A percentile compares a stretch with the other conserved stretches of the same genome.
Conservation (phyloP, 2,329 filamentous ascomycete genomes). For the Ambrosiella cleistominuta region DNA sequence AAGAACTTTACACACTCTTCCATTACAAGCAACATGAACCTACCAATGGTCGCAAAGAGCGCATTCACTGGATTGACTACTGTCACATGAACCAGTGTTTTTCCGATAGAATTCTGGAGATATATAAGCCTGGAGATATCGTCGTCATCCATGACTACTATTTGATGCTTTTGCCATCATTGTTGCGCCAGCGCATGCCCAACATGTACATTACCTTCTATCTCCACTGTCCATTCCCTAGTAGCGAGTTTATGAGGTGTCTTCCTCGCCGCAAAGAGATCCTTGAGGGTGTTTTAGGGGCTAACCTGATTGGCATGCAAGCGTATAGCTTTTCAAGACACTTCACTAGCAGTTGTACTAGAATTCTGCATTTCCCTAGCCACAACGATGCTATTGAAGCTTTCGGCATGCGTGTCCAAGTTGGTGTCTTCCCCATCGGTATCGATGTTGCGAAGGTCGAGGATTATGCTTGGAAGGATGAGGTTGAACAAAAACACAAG, state of each 20-base stretch:
- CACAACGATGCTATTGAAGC: constrained; percentile 73
- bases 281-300: constrained; percentile 71
- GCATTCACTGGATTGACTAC: constrained; percentile 80
- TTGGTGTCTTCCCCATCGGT: constrained; percentile 87
- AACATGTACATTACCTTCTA: constrained; percentile 92
- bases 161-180: constrained; percentile 70
- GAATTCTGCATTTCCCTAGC: constrained; percentile 78
- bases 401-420: constrained; percentile 73
- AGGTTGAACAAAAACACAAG: constrained; percentile 53
- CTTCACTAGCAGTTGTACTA: constrained; percentile 84
- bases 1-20: constrained; percentile 80
- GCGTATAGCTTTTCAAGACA: constrained; percentile 90
- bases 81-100: constrained; percentile 85
- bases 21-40: constrained; percentile 94
- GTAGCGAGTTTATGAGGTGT: constrained; percentile 86
- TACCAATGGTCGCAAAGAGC: constrained; percentile 64
- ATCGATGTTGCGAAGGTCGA: constrained; percentile 76
- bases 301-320: constrained; percentile 90
- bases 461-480: constrained; percentile 51
- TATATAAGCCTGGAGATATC: constrained; percentile 84
- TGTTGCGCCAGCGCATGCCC: constrained; percentile 69
- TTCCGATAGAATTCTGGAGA: constrained; percentile 69
- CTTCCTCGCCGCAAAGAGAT: constrained; percentile 78
- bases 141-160: constrained; percentile 92
- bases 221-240: constrained; percentile 85